These are phyloP conservation scores for Plasmodium cynomolgi DNA, from an alignment of 169 alveolate species.

Conservation along the genomic window DNA sequence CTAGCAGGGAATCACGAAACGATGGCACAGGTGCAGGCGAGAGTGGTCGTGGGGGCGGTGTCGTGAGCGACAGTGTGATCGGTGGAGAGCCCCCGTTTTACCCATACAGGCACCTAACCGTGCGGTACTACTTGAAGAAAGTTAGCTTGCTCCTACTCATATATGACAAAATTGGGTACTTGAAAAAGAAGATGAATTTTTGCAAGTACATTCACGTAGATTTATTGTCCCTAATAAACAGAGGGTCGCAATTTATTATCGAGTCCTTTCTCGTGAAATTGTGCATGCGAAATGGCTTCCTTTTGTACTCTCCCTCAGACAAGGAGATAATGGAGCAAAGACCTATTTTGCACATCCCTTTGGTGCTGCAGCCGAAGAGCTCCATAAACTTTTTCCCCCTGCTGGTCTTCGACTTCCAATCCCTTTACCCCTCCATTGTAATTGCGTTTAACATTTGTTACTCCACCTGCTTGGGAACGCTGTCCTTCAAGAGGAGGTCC, in stretches of 20 bases:
- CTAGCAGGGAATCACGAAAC: not conserved
- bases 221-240: conserved; percentile 74
- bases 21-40: not conserved
- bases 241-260: conserved; percentile 79
- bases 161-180: conserved; percentile 74
- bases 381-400: conserved; percentile 95
- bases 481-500: conserved; percentile 41
- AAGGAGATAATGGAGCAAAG: conserved; percentile 87
- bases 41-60: not conserved
- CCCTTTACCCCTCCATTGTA: conserved; percentile 96
- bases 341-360: conserved; percentile 87
- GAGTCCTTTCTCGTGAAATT: conserved; percentile 76
- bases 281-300: conserved; percentile 57
- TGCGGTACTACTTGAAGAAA: conserved; percentile 41
- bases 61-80: not conserved
- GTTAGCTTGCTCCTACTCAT: conserved; percentile 60
- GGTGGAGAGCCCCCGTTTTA: not conserved
- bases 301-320: conserved; percentile 75
- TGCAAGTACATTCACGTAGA: conserved; percentile 75
- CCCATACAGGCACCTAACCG: conserved; percentile 72
- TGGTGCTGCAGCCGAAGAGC: conserved; percentile 93
- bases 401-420: conserved; percentile 95
- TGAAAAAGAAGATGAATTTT: conserved; percentile 71
- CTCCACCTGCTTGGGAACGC: conserved; percentile 89
- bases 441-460: conserved; percentile 96